A percentile compares a stretch with the other conserved stretches of the same genome.
Evolutionary conservation across 176 grass and related monocot genomes (phyloP).

Genomic region (Hsuehochloa calcarea): DNA sequence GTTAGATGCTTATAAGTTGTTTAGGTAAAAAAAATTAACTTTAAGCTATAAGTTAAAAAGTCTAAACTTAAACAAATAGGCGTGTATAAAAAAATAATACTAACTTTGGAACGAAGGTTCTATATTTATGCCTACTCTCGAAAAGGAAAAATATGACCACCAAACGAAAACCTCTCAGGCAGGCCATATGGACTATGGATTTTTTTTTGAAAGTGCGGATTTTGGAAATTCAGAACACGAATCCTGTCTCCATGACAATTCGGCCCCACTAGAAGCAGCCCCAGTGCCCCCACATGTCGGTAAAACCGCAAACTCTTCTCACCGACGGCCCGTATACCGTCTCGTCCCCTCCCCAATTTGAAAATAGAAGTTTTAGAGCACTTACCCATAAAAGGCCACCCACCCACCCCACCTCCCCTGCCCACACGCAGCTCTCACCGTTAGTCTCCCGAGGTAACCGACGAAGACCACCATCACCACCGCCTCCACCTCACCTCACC

Average conservation of each 20-base stretch:
- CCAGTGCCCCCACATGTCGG: background rate
- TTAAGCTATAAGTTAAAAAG: no score
- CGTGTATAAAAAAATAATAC: background rate
- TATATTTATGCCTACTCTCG: background rate
- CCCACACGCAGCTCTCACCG: slow-evolving; percentile 20
- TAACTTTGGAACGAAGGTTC: background rate
- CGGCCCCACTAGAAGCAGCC: background rate
- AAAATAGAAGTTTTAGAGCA: background rate
- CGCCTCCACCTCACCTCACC: slow-evolving; percentile 12
- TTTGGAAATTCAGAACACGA: background rate
- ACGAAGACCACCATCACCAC: slow-evolving; percentile 23
- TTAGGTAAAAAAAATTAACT: no score
- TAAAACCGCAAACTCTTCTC: background rate
- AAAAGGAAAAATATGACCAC: background rate
- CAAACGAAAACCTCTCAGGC: background rate
- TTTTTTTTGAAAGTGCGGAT: background rate
- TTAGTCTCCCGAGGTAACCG: slow-evolving; percentile 28
- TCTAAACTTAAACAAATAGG: no score
- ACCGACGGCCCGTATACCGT: background rate
- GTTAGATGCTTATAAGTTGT: no score
- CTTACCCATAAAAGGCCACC: slow-evolving; percentile 27
- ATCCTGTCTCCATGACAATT: background rate
- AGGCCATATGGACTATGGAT: background rate
- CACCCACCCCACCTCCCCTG: background rate
- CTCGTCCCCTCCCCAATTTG: background rate